Conservation (phyloP, 768 basidiomycete genomes). For the Russula sp. region DNA sequence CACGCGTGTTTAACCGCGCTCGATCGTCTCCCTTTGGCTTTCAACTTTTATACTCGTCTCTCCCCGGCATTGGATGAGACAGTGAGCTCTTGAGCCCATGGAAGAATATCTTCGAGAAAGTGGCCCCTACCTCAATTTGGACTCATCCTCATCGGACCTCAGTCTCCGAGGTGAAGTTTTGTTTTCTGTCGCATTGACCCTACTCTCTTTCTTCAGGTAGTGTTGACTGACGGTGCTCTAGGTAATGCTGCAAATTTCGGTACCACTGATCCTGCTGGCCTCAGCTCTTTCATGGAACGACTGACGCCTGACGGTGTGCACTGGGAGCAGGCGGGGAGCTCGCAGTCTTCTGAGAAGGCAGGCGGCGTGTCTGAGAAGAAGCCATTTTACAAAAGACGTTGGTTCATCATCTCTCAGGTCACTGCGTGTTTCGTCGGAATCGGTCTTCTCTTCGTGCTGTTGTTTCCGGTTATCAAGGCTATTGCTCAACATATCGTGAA, state of each 20-base stretch:
- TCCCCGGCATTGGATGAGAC: background rate
- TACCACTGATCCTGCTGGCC: background rate
- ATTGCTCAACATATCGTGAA: constrained; percentile 66
- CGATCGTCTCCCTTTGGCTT: background rate
- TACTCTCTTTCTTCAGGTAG: background rate
- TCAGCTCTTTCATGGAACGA: background rate
- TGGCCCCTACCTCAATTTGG: background rate
- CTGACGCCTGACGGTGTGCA: background rate
- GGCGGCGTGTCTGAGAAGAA: constrained; percentile 25
- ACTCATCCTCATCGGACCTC: background rate
- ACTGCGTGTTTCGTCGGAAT: constrained; percentile 54
- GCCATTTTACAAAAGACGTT: constrained; percentile 59
- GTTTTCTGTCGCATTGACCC: background rate
- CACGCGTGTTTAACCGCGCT: background rate
- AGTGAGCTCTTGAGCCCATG: constrained; percentile 1
- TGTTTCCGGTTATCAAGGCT: constrained; percentile 66
- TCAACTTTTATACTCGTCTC: background rate
- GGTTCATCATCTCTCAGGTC: constrained; percentile 59
- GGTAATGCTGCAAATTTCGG: background rate
- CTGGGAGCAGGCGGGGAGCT: background rate
- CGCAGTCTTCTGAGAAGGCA: background rate
- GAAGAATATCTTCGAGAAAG: constrained; percentile 12
- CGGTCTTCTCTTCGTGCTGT: constrained; percentile 59
- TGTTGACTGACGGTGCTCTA: constrained; percentile 2
- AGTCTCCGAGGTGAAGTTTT: background rate